Conservation (phyloP, 2,329 filamentous ascomycete genomes). For the Bipolaris zeicola region DNA sequence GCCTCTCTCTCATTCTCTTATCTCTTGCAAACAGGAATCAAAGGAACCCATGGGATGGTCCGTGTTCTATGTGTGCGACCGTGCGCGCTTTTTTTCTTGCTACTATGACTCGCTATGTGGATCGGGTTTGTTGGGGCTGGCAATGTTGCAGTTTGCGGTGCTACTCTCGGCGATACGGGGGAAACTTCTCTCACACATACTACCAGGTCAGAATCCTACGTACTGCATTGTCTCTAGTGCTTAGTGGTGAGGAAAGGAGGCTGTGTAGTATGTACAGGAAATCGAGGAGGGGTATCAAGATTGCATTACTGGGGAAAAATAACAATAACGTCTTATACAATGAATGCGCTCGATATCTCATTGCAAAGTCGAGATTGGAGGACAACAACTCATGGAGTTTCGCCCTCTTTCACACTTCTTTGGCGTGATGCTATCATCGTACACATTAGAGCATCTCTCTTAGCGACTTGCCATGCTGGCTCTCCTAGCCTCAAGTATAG, state of each 20-base stretch:
- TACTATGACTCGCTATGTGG: too few species aligned
- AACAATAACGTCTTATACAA: background rate
- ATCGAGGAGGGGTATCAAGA: constrained; percentile 10
- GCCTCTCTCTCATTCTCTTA: too few species aligned
- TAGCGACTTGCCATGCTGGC: constrained; percentile 36
- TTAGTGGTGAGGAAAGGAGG: background rate
- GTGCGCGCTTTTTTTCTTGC: background rate
- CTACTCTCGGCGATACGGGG: background rate
- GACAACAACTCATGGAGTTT: background rate
- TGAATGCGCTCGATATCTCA: background rate
- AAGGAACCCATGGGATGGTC: background rate
- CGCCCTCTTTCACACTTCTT: background rate
- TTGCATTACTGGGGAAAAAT: constrained; percentile 1
- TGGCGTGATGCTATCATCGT: background rate
- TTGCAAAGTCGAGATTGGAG: background rate
- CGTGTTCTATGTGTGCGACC: background rate
- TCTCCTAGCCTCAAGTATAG: constrained; percentile 38
- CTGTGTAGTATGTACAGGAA: background rate
- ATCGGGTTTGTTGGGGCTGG: background rate
- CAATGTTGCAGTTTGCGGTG: background rate
- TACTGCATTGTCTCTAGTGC: background rate
- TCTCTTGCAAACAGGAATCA: too few species aligned
- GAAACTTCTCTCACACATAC: too few species aligned
- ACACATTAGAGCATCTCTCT: background rate
- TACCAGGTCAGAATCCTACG: too few species aligned